Percentiles rank a stretch among this genome's conserved stretches.
phyloP scores from a whole-genome alignment of 2,329 filamentous ascomycete genomes.

The Colletotrichum liaoningense region DNA sequence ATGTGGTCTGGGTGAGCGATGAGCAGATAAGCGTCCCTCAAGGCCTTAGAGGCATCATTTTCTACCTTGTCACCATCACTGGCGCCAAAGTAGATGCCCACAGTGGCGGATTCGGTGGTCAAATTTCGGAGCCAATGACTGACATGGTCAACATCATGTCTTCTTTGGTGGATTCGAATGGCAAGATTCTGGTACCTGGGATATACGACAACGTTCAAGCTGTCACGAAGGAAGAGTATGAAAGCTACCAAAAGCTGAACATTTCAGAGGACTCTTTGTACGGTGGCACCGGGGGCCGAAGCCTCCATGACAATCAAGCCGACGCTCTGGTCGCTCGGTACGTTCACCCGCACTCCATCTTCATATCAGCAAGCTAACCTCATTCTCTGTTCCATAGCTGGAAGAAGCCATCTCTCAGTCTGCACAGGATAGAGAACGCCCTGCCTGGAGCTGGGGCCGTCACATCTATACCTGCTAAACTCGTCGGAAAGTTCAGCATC shows the following conservation, averaged over 20 bases:
- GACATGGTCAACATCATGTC: conserved; percentile 87
- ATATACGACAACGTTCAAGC: conserved; percentile 93
- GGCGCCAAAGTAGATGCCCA: conserved; percentile 95
- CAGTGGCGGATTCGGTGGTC: conserved; percentile 96
- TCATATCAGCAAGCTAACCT: fast-evolving
- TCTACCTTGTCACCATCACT: conserved; percentile 92
- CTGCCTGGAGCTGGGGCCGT: conserved; percentile 94
- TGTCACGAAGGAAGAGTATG: conserved; percentile 85
- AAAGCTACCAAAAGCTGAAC: conserved; percentile 87
- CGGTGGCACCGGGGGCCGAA: conserved; percentile 89
- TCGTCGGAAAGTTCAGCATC: conserved; percentile 98
- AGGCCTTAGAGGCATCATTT: conserved; percentile 95
- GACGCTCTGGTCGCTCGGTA: conserved; percentile 25
- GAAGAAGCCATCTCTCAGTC: conserved; percentile 92
- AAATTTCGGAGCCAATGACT: conserved; percentile 98
- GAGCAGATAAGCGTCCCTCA: conserved; percentile 99
- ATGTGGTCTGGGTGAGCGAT: conserved; percentile 99
- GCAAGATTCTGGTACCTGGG: conserved; percentile 92
- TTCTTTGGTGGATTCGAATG: conserved; percentile 86
- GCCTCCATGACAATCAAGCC: conserved; percentile 57
- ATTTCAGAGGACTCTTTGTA: conserved; percentile 97
- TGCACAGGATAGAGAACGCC: conserved; percentile 95
- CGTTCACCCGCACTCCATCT: fast-evolving
- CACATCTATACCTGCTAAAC: conserved; percentile 98
- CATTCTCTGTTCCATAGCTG: conserved; percentile 71